Base-by-base conservation (phyloP, 192 early-diverging fungal genomes). In the Backusella mclennaniae region DNA sequence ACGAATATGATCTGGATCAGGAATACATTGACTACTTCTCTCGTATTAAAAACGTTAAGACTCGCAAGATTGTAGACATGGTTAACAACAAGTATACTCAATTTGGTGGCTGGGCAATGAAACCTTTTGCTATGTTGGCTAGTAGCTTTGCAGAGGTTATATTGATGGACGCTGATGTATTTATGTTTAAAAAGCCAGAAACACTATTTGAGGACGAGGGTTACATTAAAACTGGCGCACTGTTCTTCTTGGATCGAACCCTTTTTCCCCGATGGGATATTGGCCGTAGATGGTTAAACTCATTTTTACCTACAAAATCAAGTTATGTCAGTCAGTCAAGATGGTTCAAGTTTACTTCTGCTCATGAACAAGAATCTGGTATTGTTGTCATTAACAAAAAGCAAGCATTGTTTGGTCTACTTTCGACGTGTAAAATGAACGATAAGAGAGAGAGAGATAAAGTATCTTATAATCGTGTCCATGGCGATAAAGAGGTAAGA, bases 131-230 rank as follows among this genome's bases (percentile, higher is more conserved):
- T 0, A 71, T 93, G 41, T 53, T 94, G 19, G 89, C 89, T 0
- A 85, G 87, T 4, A 82, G 73, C 29, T 94, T 92, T 85, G 71
- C 78, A 41, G 84, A 92, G 29, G 84, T 85, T 14, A 90, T 94
- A 63, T 79, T 94, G 71, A 82, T 93, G 67, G 93, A 94, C 79
- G 85, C 93, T 9, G 92, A 93, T 76, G 92, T 89, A 2, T 78
- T 90, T 33, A 91, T 92, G 66, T 72, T 94, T 41, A 85, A 88
- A 71, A 77, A 84, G 74, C 93, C 93, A 0, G 85, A 79, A 29
- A 76, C 75, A 5, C 44, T 91, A 19, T 90, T 91, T 75, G 49
- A 76, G 12, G 83, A 92, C 76, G 75, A 71, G 15, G 82, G 77
- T 29, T 85, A 87, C 68, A 35, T 77, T 76, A 69, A 79, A 19